Conservation (phyloP, 164 flowering plant species). For the Protea cynaroides region DNA sequence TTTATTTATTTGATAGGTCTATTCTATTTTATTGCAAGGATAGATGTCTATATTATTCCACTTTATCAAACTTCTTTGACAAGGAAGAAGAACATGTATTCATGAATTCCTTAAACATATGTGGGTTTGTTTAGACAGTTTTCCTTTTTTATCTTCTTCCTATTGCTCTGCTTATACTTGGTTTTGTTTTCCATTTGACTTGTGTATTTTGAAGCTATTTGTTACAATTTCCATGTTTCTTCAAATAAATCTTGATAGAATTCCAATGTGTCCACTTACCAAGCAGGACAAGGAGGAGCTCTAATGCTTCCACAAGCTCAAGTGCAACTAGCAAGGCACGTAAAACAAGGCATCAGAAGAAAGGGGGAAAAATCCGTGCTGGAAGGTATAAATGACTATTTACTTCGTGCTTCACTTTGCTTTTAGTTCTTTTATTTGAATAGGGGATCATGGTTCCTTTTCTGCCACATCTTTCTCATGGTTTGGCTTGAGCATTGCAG, state of each 20-base stretch:
- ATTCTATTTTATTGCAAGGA: no score
- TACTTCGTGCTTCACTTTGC: neutral
- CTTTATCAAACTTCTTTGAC: no score
- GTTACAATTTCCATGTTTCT: neutral
- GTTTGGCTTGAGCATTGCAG: conserved; percentile 29
- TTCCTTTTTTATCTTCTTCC: no score
- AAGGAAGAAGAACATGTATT: no score
- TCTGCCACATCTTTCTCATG: conserved; percentile 5
- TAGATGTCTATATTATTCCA: no score
- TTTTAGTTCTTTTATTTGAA: neutral
- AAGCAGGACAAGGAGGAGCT: conserved; percentile 61
- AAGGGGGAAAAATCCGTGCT: conserved; percentile 76
- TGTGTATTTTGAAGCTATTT: neutral
- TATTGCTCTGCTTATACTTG: no score
- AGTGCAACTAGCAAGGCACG: conserved; percentile 59
- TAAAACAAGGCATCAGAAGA: conserved; percentile 58
- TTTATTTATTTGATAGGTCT: no score
- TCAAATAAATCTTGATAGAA: neutral
- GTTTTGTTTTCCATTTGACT: no score
- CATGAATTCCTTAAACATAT: no score
- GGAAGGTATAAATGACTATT: conserved; percentile 58
- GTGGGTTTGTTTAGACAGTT: no score
- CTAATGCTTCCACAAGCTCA: conserved; percentile 51
- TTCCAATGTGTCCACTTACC: conserved; percentile 3
- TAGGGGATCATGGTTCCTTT: neutral